phyloP scores from a whole-genome alignment of 2,329 filamentous ascomycete genomes.

The Fusarium graminum region DNA sequence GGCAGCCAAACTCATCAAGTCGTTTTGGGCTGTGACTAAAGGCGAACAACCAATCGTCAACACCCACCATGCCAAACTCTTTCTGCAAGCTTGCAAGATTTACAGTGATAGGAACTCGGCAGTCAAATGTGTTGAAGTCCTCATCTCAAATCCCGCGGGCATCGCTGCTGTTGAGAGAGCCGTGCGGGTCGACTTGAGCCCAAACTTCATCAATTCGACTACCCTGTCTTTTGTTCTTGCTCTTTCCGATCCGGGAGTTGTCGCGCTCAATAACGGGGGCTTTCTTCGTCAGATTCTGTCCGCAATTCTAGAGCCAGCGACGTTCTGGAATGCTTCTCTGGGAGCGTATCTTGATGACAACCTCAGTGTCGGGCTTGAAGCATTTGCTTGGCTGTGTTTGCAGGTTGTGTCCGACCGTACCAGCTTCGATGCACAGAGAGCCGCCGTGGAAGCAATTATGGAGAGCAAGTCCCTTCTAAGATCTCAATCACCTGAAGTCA shows the following conservation, averaged over 20 bases:
- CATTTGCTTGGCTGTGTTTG: constrained; percentile 63
- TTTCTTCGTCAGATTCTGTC: constrained; percentile 55
- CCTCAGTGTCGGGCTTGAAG: constrained; percentile 52
- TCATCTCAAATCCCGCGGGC: constrained; percentile 43
- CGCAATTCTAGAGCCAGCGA: constrained; percentile 63
- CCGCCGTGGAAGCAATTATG: constrained; percentile 47
- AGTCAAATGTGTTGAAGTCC: constrained; percentile 47
- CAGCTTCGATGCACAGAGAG: constrained; percentile 20
- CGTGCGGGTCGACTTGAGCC: constrained; percentile 45
- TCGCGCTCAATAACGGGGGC: constrained; percentile 36
- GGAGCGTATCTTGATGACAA: constrained; percentile 45
- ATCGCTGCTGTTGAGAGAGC: constrained; percentile 44
- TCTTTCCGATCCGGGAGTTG: constrained; percentile 30
- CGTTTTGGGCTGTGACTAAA: constrained; percentile 38
- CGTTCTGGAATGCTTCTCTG: constrained; percentile 66
- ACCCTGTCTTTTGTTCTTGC: constrained; percentile 30
- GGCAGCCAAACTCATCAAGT: constrained; percentile 25
- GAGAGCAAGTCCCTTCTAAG: constrained; percentile 45
- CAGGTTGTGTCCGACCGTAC: constrained; percentile 56
- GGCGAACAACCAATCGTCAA: constrained; percentile 33
- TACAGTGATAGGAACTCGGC: constrained; percentile 32
- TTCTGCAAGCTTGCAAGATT: constrained; percentile 43
- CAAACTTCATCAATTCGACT: constrained; percentile 48
- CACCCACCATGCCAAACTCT: constrained; percentile 45
- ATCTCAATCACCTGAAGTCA: constrained; percentile 41